Conservation (phyloP, 2,329 filamentous ascomycete species). For the Botrytis elliptica region DNA sequence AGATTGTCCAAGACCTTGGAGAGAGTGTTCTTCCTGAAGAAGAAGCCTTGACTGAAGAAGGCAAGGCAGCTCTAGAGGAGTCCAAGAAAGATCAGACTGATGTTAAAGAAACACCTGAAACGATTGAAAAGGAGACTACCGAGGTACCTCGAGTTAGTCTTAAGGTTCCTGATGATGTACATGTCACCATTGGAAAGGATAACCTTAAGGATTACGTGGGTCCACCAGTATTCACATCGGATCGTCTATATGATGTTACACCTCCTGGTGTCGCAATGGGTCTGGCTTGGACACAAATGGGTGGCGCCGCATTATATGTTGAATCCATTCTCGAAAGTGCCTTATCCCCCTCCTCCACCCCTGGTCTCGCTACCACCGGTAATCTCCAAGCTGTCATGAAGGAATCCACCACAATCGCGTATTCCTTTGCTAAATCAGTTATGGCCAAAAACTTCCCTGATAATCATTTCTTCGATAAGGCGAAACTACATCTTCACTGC, state of each 20-base stretch:
- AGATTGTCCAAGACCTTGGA: slow-evolving; percentile 93
- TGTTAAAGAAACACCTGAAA: slow-evolving; percentile 58
- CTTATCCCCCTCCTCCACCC: slow-evolving; percentile 69
- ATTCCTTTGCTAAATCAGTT: slow-evolving; percentile 89
- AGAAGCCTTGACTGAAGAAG: slow-evolving; percentile 79
- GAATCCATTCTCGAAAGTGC: slow-evolving; percentile 91
- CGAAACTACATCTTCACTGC: slow-evolving; percentile 91
- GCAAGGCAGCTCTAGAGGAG: slow-evolving; percentile 73
- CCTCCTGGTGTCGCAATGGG: slow-evolving; percentile 97
- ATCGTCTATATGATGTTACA: slow-evolving; percentile 90
- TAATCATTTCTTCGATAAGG: slow-evolving; percentile 95
- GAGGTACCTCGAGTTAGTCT: slow-evolving; percentile 71
- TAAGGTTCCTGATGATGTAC: slow-evolving; percentile 81
- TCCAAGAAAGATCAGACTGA: slow-evolving; percentile 64
- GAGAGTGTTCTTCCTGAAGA: slow-evolving; percentile 80
- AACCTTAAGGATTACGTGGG: slow-evolving; percentile 97
- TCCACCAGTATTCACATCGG: slow-evolving; percentile 90
- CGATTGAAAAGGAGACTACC: slow-evolving; percentile 56
- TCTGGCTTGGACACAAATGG: slow-evolving; percentile 96
- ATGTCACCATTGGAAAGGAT: slow-evolving; percentile 81
- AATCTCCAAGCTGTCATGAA: slow-evolving; percentile 98
- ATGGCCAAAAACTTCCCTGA: slow-evolving; percentile 82
- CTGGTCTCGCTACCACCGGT: slow-evolving; percentile 85
- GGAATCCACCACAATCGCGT: slow-evolving; percentile 91
- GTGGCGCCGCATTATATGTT: slow-evolving; percentile 93